Evolutionary conservation across 2,329 filamentous ascomycete species (phyloP), one percentile per base, ranked within the genome.

Genomic region (Alternaria angustiovoidea): DNA sequence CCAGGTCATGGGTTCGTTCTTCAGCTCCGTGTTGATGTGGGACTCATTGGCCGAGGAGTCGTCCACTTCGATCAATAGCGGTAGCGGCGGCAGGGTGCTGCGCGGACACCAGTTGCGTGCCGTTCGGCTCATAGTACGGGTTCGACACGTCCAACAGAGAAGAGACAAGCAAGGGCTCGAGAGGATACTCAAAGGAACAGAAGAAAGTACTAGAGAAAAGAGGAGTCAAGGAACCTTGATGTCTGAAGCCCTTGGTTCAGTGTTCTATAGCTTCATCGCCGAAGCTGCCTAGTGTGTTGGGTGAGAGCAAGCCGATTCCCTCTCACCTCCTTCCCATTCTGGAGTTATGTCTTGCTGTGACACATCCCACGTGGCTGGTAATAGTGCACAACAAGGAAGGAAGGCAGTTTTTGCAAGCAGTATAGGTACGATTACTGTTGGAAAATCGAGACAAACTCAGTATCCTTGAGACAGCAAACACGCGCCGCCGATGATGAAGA

Each of bases 1-100:
- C 69, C 65, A 68, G 9, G 67, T 70, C 54, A 67, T 52, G 9
- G 39, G 7, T n/a, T 65, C 57, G 3, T n/a, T 48, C 7, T 42
- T 24, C 9, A 42, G 36, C 20, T 54, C 16, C 36, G 16, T 34
- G n/a, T 51, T 11, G 32, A 47, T 14, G 4, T 51, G 32, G n/a
- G 54, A 8, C 0, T 48, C 12, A 7, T 39, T 12, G 22, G 36
- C 8, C 14, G n/a, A 16, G 36, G 11, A 34, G n/a, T 48, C 43
- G 3, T 26, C n/a, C n/a, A 18, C 30, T 14, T 56, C 47, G 11
- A 59, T 9, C 42, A 39, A 8, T 6, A 18, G 14, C 16, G 46
- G 26, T 5, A 42, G 36, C 12, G 41, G 46, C 16, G 34, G 44
- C 26, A 57, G 48, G 11, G 55, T 38, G 22, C 18, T 59, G 44